Evolutionary conservation across 2,329 filamentous ascomycete species (phyloP), one percentile per base, ranked within the genome.

Genomic region (Parafenestella ontariensis): DNA sequence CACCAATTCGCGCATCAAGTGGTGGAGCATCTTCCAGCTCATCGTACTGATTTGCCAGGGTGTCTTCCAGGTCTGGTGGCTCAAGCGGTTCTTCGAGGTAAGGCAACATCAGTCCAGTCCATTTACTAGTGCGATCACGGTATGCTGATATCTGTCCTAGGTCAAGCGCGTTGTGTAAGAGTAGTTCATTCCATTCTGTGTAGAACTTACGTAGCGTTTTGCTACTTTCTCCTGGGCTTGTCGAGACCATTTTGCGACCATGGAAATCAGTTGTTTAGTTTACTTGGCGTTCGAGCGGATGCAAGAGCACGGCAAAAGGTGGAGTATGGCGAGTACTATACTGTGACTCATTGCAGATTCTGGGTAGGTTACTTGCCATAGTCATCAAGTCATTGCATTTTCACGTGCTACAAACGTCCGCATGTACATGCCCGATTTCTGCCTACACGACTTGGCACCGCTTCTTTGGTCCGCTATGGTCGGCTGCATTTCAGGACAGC

Each of bases 1-100:
- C 85, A 99, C 95, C 71, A 99, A 99, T 79, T 86, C 87, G 67
- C 86, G 95, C 65, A 95, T 99, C 76, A 99, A 99, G 83, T 99
- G 95, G 95, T 99, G 95, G 95, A 97, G 95, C 78, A 85, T 98
- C 69, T 98, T 98, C 79, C 93, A 99, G 79, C 87, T 99, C 62
- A 85, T 87, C 52, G 88, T 98, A 46, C 85, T 99, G 60, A 83
- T 96, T 64, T 92, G 90, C 70, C 92, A 98, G 82, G 95, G 92
- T 57, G 82, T 97, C 64, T 99, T 99, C 83, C 95, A 99, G 82
- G 94, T 99, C 64, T 99, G 95, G 94, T 99, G 95, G 93, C 79
- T 99, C 76, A 95, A 96, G 82, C 87, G 95, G 74, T 99, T 99
- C 85, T 97, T 97, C 74, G 93, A 97, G 87, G 87, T 88, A 74